Percentiles rank a stretch among this genome's conserved stretches.
These are phyloP conservation scores for Sarocladium strictum DNA, from an alignment of 2,329 filamentous ascomycete genomes.

Conservation along the genomic window DNA sequence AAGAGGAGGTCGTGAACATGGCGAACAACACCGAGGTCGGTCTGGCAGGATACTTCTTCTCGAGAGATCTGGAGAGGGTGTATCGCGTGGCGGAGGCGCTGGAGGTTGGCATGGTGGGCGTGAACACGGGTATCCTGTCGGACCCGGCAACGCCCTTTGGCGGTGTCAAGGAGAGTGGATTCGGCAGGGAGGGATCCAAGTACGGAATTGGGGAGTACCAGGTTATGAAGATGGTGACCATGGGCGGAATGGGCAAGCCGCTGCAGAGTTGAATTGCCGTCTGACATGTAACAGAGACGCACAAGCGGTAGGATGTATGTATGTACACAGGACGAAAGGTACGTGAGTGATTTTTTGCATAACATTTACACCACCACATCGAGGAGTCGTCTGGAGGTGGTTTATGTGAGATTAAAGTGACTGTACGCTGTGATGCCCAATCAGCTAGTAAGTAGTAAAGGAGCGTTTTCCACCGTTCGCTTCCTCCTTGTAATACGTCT, in stretches of 20 bases:
- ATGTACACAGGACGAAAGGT: not conserved
- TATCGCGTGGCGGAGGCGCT: constrained; percentile 61
- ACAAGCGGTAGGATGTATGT: not conserved
- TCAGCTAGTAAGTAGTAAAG: not conserved
- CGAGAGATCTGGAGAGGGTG: constrained; percentile 52
- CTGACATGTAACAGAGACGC: not conserved
- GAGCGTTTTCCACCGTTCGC: not conserved
- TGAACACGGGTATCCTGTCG: constrained; percentile 67
- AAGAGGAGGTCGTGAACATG: constrained; percentile 78
- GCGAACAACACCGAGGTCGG: constrained; percentile 83
- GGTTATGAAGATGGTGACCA: constrained; percentile 59
- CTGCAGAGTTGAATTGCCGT: constrained; percentile 34
- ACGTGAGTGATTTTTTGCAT: too few species aligned
- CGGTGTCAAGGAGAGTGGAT: constrained; percentile 77
- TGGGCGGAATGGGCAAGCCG: constrained; percentile 50
- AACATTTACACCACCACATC: too few species aligned
- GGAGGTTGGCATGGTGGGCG: constrained; percentile 82
- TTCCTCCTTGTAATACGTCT: not conserved
- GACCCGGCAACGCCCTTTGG: constrained; percentile 61
- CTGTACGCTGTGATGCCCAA: not conserved
- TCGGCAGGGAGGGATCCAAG: constrained; percentile 71
- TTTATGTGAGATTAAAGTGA: not conserved
- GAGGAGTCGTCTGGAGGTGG: too few species aligned
- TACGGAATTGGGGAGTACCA: constrained; percentile 75
- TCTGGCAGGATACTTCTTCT: constrained; percentile 92